Evolutionary conservation across 1,139 yeast species (phyloP), one percentile per base, ranked within the genome.

Genomic region (Torulaspora pretoriensis): DNA sequence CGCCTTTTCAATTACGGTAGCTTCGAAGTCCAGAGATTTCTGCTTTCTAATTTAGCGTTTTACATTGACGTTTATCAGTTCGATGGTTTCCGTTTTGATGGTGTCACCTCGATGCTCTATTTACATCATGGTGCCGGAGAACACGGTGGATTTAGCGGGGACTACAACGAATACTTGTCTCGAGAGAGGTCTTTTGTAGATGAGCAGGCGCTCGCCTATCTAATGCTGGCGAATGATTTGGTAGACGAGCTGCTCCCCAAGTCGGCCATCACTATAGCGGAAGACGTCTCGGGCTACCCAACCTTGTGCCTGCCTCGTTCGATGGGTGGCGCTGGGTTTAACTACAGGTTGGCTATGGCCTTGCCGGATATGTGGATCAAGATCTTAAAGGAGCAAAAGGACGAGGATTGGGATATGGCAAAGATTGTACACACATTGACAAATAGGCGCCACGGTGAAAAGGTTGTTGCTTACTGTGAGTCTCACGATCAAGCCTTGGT

Each of bases 361-460:
- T 75, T 92, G 49, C 98, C 98, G 4, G 98, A 92, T 66, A 90
- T 90, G 97, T 92, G 98, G 97, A 92, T 92, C 68, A 92, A 92
- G 66, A 69, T 89, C 42, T 69, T 92, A 56, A 92, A 92, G 64
- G 97, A 90, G 62, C 71, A 76, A 51, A 61, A 69, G 30, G 98
- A 92, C 64, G 96, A 90, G 52, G 84, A 88, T 44, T 92, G 98
- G 98, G 89, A 90, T 59, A 67, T 92, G 70, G 90, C 84, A 27
- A 72, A 75, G 50, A 88, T 92, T 48, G 83, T 82, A 17, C 83
- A 78, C 61, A 87, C 95, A 1, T 75, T 92, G 57, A 82, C 95
- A 35, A 92, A 92, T 69, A 77, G 98, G 59, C 78, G 98, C 55
- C 81, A 89, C 64, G 81, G 82, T 33, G 98, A 92, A 66, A 82